Evolutionary conservation across 169 alveolate species (phyloP), one percentile per base, ranked within the genome.

Genomic region (Eimeria necatrix): DNA sequence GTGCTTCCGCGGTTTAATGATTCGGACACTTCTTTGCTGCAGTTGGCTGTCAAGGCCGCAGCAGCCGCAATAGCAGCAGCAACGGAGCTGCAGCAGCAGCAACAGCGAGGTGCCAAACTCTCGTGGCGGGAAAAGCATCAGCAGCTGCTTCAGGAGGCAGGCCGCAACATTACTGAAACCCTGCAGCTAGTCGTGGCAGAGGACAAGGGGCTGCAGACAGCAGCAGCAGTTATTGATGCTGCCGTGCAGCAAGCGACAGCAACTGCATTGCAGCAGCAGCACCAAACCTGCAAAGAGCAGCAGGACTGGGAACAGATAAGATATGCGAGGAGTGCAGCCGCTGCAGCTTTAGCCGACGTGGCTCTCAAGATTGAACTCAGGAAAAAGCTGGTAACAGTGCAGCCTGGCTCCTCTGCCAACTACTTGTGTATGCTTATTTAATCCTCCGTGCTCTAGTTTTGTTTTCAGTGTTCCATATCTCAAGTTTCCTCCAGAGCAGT

Each of bases 61-160:
- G 90, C 90, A 52, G 90, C 90, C 24, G 73, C 74, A 1, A 41
- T 52, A 7, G 90, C 90, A 4, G 90, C 90, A 24, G 90, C 90
- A 51, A 22, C 73, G 8, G 90, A 81, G 74, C 73, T 81, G 56
- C 90, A 81, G 90, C 87, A 48, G 64, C 73, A 81, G 22, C 56
- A 53, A n/a, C 64, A 81, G 73, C 56, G 41, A 32, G 81, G 41
- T 4, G 81, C 26, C 22, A 71, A 3, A 12, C 26, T 10, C 24
- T 2, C n/a, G 4, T 32, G 24, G 53, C 61, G 22, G 10, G 73
- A 24, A 52, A 49, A 81, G 74, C 90, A 81, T 5, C 14, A 22
- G 74, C 90, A 22, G 68, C 70, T 80, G 90, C 90, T 81, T 16
- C 90, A 81, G 74, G n/a, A 81, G 22, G 90, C 90, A n/a, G 41